phyloP scores from a whole-genome alignment of 192 early-diverging fungal species.

The Podila minutissima region DNA sequence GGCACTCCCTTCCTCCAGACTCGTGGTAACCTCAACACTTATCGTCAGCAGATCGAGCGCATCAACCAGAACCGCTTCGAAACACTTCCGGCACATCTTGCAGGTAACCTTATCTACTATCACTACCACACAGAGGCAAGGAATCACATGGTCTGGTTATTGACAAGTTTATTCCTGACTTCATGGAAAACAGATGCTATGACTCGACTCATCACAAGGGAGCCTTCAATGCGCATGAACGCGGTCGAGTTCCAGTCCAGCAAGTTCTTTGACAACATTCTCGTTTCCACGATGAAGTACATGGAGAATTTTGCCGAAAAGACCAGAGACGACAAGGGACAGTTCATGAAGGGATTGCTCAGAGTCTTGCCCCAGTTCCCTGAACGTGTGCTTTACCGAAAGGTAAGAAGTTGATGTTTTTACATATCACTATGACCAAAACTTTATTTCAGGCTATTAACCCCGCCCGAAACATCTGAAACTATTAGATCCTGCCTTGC shows the following conservation, averaged over 20 bases:
- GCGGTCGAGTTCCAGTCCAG: slow-evolving; percentile 70
- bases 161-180: no score
- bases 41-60: slow-evolving; percentile 62
- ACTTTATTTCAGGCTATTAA: neutral
- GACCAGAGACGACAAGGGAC: slow-evolving; percentile 76
- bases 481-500: slow-evolving; percentile 68
- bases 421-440: no score
- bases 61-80: slow-evolving; percentile 50
- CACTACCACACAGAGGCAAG: neutral
- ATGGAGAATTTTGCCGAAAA: slow-evolving; percentile 86
- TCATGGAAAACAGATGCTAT: slow-evolving; percentile 51
- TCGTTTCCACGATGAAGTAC: slow-evolving; percentile 81
- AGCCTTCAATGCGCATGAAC: slow-evolving; percentile 66
- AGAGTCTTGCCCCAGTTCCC: slow-evolving; percentile 79
- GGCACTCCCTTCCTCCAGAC: slow-evolving; percentile 71
- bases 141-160: neutral
- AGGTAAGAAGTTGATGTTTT: slow-evolving; percentile 51
- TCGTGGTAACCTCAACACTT: slow-evolving; percentile 72
- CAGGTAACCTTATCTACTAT: slow-evolving; percentile 40
- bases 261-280: slow-evolving; percentile 82
- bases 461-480: neutral
- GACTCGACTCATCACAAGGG: slow-evolving; percentile 59
- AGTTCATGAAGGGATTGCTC: slow-evolving; percentile 81
- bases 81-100: slow-evolving; percentile 64
- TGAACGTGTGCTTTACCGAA: slow-evolving; percentile 71